Conservation (phyloP, 495 filamentous ascomycete genomes). For the Schizothecium vesticola region DNA sequence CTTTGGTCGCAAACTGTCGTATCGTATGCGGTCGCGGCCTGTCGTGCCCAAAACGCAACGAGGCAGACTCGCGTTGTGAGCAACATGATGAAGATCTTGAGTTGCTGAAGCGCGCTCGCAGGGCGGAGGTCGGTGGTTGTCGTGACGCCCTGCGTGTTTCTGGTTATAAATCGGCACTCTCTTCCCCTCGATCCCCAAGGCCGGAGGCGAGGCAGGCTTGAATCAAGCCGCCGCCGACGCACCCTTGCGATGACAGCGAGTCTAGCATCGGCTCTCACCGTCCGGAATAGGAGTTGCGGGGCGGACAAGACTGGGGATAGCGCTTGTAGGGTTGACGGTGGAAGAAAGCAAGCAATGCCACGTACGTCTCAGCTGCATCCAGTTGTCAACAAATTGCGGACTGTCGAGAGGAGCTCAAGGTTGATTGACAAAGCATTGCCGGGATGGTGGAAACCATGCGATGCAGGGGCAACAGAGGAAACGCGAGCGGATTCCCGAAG, state of each 20-base stretch:
- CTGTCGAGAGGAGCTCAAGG: background rate
- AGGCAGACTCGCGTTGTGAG: background rate
- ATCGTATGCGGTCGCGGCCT: constrained; percentile 16
- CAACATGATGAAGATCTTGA: constrained; percentile 1
- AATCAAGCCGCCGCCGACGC: background rate
- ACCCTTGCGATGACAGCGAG: background rate
- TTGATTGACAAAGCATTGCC: constrained; percentile 2
- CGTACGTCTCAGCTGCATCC: background rate
- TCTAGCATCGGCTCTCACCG: background rate
- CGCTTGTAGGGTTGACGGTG: background rate
- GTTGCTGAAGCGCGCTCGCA: background rate
- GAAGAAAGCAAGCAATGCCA: background rate
- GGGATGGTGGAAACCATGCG: background rate
- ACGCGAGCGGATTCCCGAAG: background rate
- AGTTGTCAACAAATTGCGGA: constrained; percentile 4
- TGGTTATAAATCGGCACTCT: background rate
- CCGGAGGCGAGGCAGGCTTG: background rate
- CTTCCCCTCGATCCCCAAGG: background rate
- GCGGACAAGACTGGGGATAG: background rate
- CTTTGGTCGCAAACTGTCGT: constrained; percentile 20
- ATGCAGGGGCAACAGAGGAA: constrained; percentile 1
- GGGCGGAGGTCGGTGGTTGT: background rate
- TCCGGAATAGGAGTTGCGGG: background rate
- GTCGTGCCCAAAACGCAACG: constrained; percentile 14
- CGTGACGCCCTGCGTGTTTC: background rate